Evolutionary conservation across 176 grass and related monocot species (phyloP), one percentile per base, ranked within the genome.

Genomic region (Juncus effusus): DNA sequence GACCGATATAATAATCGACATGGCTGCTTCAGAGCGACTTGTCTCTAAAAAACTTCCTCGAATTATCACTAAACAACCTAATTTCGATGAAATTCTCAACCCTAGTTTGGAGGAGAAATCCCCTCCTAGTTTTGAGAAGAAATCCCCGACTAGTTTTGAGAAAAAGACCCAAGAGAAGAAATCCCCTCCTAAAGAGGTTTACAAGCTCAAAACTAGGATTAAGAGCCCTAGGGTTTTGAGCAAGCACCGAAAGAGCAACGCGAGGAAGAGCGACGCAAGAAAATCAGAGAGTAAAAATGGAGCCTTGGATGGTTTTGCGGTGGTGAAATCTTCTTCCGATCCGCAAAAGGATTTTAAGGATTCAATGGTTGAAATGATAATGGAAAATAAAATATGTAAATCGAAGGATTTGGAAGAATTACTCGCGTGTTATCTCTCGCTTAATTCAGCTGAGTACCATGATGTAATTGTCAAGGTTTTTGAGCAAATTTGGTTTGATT

Each of bases 401-500:
- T 13, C 73, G 1, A 65, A 55, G 28, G 80, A 83, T 42, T 60
- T 77, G 44, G 74, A 83, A 60, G 80, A 83, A 16, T 63, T 83
- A 5, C 37, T 83, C 6, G 80, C 80, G 10, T 83, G 80, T 63
- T 83, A 83, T 70, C 36, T 83, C 38, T 52, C 80, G 7, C 16
- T 83, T 7, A 83, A 83, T 60, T 71, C 80, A 2, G 13, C 69
- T 0, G 80, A 83, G 80, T 77, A 77, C 50, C 80, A 83, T 42
- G 66, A 44, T 19, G 60, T 77, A 4, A 83, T 83, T 63, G 54
- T 83, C 8, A 73, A 77, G 60, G 80, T 83, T 50, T 83, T 83
- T 52, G 66, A 77, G 74, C 80, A 77, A 19, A 77, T 83, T 65
- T 83, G 80, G 74, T 72, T 73, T 77, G 74, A 72, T 67, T 60